phyloP scores from a whole-genome alignment of 805 yeast genomes.

The Pichia scutulata region DNA sequence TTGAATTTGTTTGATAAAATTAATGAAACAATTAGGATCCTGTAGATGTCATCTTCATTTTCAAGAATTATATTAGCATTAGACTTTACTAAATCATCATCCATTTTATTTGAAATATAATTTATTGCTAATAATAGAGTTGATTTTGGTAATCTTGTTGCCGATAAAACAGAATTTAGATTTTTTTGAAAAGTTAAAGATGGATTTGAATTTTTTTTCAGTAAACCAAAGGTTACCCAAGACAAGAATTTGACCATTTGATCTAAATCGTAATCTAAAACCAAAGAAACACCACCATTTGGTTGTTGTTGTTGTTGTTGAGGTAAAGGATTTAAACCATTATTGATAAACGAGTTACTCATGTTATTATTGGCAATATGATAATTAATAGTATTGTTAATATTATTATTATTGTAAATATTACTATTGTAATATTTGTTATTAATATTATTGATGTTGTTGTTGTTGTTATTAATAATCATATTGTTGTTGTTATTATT shows the following conservation, averaged over 20 bases:
- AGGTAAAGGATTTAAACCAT: neutral
- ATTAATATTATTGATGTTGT: neutral
- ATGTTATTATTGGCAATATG: neutral
- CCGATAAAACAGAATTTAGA: slow-evolving; percentile 62
- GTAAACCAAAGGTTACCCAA: slow-evolving; percentile 63
- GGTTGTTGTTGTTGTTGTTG: slow-evolving; percentile 11
- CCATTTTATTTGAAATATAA: slow-evolving; percentile 55
- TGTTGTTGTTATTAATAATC: neutral
- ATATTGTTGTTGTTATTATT: neutral
- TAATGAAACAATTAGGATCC: slow-evolving; percentile 56
- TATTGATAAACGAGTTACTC: neutral
- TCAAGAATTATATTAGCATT: slow-evolving; percentile 24
- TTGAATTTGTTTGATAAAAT: slow-evolving; percentile 88
- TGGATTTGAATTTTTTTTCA: slow-evolving; percentile 45
- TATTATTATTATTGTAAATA: neutral
- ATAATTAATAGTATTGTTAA: neutral
- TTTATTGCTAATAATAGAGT: slow-evolving; percentile 76
- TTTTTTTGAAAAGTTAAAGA: slow-evolving; percentile 47
- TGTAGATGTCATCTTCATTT: slow-evolving; percentile 35
- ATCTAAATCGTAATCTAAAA: slow-evolving; percentile 70
- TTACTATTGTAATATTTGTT: neutral
- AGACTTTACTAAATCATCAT: slow-evolving; percentile 22
- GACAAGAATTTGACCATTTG: slow-evolving; percentile 76
- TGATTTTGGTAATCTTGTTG: slow-evolving; percentile 81
- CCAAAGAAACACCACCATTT: slow-evolving; percentile 70